Evolutionary conservation across 83 land plant genomes (phyloP).

Genomic region (Picea mariana): DNA sequence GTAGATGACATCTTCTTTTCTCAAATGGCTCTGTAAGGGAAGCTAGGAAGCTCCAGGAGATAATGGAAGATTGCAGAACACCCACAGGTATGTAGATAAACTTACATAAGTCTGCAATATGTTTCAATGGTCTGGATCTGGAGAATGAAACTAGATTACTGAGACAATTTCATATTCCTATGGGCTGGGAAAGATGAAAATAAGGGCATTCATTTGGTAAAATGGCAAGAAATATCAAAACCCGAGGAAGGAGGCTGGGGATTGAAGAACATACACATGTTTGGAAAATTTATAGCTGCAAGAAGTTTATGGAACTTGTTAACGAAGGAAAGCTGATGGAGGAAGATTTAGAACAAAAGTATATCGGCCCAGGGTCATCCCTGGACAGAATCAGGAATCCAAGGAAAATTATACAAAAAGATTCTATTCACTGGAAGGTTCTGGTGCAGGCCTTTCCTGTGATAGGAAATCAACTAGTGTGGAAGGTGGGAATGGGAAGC

Average conservation of each 20-base stretch:
- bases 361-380: not conserved
- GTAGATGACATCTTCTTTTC: no score
- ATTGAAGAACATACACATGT: no score
- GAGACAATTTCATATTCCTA: not conserved
- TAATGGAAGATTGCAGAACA: no score
- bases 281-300: not conserved
- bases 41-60: no score
- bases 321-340: not conserved
- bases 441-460: not conserved
- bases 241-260: no score
- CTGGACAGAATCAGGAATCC: not conserved
- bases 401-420: not conserved
- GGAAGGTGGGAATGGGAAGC: not conserved
- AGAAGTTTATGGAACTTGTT: not conserved
- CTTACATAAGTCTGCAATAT: no score
- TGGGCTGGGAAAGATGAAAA: not conserved
- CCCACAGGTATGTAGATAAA: no score
- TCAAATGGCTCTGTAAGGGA: no score
- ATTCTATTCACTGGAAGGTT: not conserved
- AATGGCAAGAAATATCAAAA: no score
- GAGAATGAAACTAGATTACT: no score
- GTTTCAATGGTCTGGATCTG: no score
- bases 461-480: not conserved
- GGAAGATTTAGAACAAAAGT: not conserved
- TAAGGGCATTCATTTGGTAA: not conserved